A percentile compares a stretch with the other conserved stretches of the same genome.
These are phyloP conservation scores for Geotrichum aggregatum DNA, from an alignment of 1,139 yeast genomes.

Conservation along the genomic window DNA sequence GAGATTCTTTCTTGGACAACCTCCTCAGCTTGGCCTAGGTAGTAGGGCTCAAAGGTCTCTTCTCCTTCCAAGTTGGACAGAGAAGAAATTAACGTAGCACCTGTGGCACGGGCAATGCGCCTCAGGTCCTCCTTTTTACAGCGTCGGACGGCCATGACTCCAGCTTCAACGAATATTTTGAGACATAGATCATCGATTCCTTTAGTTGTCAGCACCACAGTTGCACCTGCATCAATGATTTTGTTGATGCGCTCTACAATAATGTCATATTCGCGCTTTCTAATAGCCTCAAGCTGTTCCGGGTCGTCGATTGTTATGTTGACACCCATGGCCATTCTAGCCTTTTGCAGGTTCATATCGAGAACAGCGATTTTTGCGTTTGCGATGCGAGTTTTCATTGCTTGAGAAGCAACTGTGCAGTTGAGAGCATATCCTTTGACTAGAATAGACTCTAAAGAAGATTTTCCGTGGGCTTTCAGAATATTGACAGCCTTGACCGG, in stretches of 20 bases:
- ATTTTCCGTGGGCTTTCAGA: conserved; percentile 94
- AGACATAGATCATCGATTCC: conserved; percentile 96
- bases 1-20: conserved; percentile 88
- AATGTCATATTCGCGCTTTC: conserved; percentile 91
- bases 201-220: conserved; percentile 92
- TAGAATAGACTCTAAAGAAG: conserved; percentile 77
- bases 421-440: conserved; percentile 94
- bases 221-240: conserved; percentile 90
- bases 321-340: conserved; percentile 98
- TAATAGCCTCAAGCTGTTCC: conserved; percentile 90
- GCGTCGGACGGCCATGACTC: conserved; percentile 96
- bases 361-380: conserved; percentile 87
- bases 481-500: conserved; percentile 98
- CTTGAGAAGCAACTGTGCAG: conserved; percentile 97
- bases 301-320: conserved; percentile 97
- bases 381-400: conserved; percentile 74
- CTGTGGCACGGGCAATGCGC: conserved; percentile 96
- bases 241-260: conserved; percentile 82
- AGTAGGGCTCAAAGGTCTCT: conserved; percentile 85
- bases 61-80: conserved; percentile 96
- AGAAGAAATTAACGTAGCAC: conserved; percentile 83
- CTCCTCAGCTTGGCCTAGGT: conserved; percentile 86
- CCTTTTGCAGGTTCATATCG: conserved; percentile 92
- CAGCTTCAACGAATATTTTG: conserved; percentile 92
- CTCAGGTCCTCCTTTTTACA: conserved; percentile 95